A percentile compares a stretch with the other conserved stretches of the same genome.
These are phyloP conservation scores for Circinella umbellata DNA, from an alignment of 371 early-diverging fungal genomes.

Conservation along the genomic window DNA sequence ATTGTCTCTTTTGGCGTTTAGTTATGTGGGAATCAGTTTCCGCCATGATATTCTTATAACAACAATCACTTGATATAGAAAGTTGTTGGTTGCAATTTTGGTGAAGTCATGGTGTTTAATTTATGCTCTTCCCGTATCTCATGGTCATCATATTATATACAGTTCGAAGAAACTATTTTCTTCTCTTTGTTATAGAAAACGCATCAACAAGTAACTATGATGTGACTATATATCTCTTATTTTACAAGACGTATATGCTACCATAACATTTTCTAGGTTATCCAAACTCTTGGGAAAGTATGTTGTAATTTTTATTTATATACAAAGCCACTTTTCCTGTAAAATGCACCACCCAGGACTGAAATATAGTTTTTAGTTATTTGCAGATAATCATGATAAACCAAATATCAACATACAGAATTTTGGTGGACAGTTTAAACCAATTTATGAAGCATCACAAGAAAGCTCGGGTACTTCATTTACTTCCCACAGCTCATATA, in stretches of 20 bases:
- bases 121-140: too few relatives aligned
- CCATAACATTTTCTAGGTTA: slow-evolving; percentile 63
- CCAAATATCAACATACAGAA: slow-evolving; percentile 26
- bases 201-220: slow-evolving; percentile 19
- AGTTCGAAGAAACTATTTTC: slow-evolving; percentile 1
- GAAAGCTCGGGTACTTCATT: slow-evolving; percentile 27
- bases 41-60: slow-evolving; percentile 50
- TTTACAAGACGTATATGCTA: slow-evolving; percentile 73
- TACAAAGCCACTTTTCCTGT: too few relatives aligned
- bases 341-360: too few relatives aligned
- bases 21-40: slow-evolving; percentile 69
- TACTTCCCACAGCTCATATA: slow-evolving; percentile 21
- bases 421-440: slow-evolving; percentile 28
- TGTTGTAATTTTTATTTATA: background rate
- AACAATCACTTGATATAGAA: slow-evolving; percentile 49
- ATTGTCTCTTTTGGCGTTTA: too few relatives aligned
- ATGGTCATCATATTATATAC: too few relatives aligned
- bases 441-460: slow-evolving; percentile 19
- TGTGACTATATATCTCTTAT: slow-evolving; percentile 51
- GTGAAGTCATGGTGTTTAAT: slow-evolving; percentile 4
- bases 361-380: background rate
- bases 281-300: slow-evolving; percentile 38
- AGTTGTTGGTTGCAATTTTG: slow-evolving; percentile 32
- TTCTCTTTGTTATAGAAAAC: background rate
- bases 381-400: slow-evolving; percentile 20